A percentile compares a stretch with the other conserved stretches of the same genome.
Conservation (phyloP, 805 yeast species). For the Helenozyma baotianmanensis region DNA sequence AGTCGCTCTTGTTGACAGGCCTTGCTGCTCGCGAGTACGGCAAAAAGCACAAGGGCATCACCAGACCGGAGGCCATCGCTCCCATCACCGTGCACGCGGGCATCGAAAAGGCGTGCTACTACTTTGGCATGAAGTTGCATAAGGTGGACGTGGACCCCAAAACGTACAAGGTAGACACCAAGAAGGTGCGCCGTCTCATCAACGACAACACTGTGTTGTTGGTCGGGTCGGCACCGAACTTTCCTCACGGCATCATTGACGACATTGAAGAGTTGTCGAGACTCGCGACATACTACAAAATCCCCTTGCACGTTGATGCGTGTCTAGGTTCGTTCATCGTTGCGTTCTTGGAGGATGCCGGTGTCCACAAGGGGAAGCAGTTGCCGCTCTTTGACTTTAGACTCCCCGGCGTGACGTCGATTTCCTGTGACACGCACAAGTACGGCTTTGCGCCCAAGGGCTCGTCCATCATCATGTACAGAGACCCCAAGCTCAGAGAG, state of each 20-base stretch:
- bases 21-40: conserved; percentile 84
- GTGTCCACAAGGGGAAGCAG: conserved; percentile 37
- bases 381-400: conserved; percentile 75
- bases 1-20: conserved; percentile 81
- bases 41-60: conserved; percentile 49
- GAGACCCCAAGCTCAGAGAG: conserved; percentile 59
- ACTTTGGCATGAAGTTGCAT: conserved; percentile 80
- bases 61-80: conserved; percentile 79
- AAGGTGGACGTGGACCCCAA: conserved; percentile 71
- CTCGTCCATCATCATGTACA: conserved; percentile 86
- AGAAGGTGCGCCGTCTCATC: conserved; percentile 58
- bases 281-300: conserved; percentile 58
- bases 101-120: conserved; percentile 85
- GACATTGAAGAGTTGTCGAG: conserved; percentile 71
- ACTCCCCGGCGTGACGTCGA: conserved; percentile 87
- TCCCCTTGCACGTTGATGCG: conserved; percentile 94
- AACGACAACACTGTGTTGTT: conserved; percentile 77
- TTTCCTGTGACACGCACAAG: conserved; percentile 98
- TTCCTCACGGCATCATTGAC: conserved; percentile 94
- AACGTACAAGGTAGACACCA: conserved; percentile 63
- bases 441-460: conserved; percentile 99
- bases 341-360: conserved; percentile 65
- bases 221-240: conserved; percentile 95
- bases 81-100: conserved; percentile 94
- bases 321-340: conserved; percentile 92